Conservation (phyloP, 345 rosid species). For the Euclidium syriacum region DNA sequence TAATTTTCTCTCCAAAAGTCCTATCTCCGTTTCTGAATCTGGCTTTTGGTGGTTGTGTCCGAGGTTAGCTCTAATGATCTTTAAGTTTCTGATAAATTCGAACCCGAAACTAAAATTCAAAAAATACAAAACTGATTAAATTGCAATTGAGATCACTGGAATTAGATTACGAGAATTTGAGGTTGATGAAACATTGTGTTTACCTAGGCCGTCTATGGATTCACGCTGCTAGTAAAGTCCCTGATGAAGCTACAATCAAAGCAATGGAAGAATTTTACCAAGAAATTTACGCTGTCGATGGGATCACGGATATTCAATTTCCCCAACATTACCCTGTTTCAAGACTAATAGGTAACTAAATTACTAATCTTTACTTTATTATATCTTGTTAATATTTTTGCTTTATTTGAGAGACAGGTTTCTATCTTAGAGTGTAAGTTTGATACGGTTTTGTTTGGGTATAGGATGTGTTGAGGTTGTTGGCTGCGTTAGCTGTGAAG, state of each 20-base stretch:
- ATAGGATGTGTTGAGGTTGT: constrained; percentile 63
- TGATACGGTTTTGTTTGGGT: background rate
- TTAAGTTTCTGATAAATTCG: background rate
- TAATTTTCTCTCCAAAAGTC: background rate
- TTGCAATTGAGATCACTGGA: background rate
- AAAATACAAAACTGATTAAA: background rate
- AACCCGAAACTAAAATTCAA: background rate
- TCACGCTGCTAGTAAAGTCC: constrained; percentile 87
- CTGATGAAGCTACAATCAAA: constrained; percentile 81
- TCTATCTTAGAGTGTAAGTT: background rate
- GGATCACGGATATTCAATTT: constrained; percentile 56
- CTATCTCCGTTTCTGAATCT: background rate
- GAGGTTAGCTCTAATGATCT: background rate
- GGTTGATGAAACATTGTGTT: background rate
- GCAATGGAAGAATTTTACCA: constrained; percentile 86
- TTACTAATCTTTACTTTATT: background rate
- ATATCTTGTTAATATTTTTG: too few relatives aligned
- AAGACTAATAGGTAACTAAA: constrained; percentile 62
- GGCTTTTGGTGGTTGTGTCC: background rate
- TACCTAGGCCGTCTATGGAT: constrained; percentile 87
- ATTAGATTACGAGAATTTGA: background rate
- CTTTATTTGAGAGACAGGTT: background rate
- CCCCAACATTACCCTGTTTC: constrained; percentile 79
- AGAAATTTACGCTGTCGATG: constrained; percentile 70
- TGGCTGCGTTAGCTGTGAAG: constrained; percentile 52